phyloP scores from a whole-genome alignment of 495 filamentous ascomycete species.

The Jackrogersella multiformis region DNA sequence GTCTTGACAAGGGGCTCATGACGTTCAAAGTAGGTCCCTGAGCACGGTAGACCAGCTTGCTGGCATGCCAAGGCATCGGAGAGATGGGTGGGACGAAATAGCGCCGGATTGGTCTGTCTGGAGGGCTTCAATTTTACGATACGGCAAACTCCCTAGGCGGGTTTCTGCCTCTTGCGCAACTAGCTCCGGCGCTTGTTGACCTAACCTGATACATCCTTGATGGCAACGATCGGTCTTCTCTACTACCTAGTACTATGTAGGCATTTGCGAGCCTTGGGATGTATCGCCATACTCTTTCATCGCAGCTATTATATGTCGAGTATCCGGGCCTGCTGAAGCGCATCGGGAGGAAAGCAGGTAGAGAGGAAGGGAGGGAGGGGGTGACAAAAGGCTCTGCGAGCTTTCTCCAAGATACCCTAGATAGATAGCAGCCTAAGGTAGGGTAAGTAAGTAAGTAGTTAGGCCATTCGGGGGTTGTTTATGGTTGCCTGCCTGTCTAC shows the following conservation, averaged over 20 bases:
- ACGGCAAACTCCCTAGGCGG: conserved; percentile 1
- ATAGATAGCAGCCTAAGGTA: no score
- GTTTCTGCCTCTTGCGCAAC: background rate
- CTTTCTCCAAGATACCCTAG: no score
- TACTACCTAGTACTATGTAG: no score
- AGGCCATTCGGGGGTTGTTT: background rate
- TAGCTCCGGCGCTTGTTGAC: background rate
- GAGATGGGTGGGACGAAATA: conserved; percentile 30
- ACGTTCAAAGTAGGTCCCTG: conserved; percentile 31
- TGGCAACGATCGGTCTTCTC: background rate
- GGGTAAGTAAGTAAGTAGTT: no score
- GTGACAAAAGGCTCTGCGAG: conserved; percentile 9
- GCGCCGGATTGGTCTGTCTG: conserved; percentile 28
- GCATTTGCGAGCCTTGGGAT: no score
- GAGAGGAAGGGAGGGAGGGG: no score
- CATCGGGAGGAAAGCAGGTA: no score
- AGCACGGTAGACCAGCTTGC: conserved; percentile 26
- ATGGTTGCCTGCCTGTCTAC: background rate
- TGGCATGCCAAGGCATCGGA: conserved; percentile 35
- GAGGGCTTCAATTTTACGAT: conserved; percentile 22
- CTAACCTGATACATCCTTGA: background rate
- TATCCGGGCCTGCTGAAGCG: background rate
- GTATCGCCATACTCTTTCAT: background rate
- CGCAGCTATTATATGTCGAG: background rate
- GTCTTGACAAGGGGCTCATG: conserved; percentile 35